Percentiles rank a stretch among this genome's conserved stretches.
Conservation (phyloP, 2,329 filamentous ascomycete species). For the Phialocephala sp. region DNA sequence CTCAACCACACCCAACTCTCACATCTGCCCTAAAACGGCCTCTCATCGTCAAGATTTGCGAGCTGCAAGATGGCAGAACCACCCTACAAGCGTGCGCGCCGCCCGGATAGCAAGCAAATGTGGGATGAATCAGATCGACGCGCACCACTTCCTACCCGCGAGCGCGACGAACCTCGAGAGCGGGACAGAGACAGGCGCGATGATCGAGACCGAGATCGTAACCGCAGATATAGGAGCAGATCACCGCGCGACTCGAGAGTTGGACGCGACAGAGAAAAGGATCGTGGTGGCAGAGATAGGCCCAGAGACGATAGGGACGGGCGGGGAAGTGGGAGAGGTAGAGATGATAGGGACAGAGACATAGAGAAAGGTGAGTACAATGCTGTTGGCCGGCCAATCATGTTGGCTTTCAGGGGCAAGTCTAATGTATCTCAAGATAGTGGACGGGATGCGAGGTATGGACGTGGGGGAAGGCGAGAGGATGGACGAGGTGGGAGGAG, state of each 20-base stretch:
- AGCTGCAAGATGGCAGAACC: constrained; percentile 54
- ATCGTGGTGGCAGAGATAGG: constrained; percentile 30
- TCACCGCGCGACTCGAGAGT: constrained; percentile 36
- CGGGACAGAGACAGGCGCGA: constrained; percentile 39
- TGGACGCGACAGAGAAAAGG: constrained; percentile 37
- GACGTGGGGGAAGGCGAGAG: constrained; percentile 31
- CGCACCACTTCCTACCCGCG: constrained; percentile 43
- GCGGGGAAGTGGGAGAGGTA: constrained; percentile 13
- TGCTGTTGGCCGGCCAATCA: neutral
- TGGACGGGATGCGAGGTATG: constrained; percentile 31
- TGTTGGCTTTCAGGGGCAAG: constrained; percentile 17
- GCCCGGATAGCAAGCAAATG: constrained; percentile 64
- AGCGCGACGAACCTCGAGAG: constrained; percentile 42
- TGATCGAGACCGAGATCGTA: constrained; percentile 41
- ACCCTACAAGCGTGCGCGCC: constrained; percentile 54
- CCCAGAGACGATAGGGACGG: constrained; percentile 31
- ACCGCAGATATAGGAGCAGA: constrained; percentile 44
- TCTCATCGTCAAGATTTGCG: neutral
- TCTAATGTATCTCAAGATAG: constrained; percentile 33
- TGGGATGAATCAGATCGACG: constrained; percentile 57
- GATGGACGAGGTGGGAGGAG: constrained; percentile 29
- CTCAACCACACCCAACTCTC: neutral
- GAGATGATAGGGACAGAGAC: constrained; percentile 25
- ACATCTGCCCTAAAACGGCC: neutral
- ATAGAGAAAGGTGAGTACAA: constrained; percentile 30